Conservation (phyloP, 345 rosid species). For the Brassica carinata region DNA sequence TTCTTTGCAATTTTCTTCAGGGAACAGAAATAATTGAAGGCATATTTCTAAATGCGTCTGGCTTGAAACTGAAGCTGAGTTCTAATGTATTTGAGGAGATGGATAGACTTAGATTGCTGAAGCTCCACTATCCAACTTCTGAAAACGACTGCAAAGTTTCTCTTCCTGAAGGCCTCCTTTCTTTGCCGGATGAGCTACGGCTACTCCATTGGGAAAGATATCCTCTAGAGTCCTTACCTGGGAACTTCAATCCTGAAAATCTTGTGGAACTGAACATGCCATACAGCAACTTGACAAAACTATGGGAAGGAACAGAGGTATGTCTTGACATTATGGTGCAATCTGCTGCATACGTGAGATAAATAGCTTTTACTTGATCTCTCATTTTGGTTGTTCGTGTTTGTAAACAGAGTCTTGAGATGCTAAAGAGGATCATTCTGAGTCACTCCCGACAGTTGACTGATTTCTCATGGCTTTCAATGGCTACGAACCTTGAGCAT, state of each 20-base stretch:
- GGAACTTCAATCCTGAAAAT: slow-evolving; percentile 10
- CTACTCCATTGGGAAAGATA: slow-evolving; percentile 33
- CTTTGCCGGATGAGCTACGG: slow-evolving; percentile 29
- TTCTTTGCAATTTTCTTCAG: slow-evolving; percentile 15
- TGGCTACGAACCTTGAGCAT: slow-evolving; percentile 21
- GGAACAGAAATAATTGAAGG: slow-evolving; percentile 37
- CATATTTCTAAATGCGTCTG: slow-evolving; percentile 20
- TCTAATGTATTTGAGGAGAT: slow-evolving; percentile 24
- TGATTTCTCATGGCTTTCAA: slow-evolving; percentile 19
- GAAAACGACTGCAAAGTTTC: not conserved
- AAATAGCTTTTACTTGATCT: not conserved
- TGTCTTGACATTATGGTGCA: not conserved
- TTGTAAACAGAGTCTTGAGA: slow-evolving; percentile 28
- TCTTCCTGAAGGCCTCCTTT: not conserved
- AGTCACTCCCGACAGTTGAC: slow-evolving; percentile 22
- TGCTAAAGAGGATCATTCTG: slow-evolving; percentile 18
- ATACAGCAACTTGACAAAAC: slow-evolving; percentile 10
- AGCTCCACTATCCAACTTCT: not conserved
- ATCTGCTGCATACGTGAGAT: not conserved
- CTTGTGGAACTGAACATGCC: slow-evolving; percentile 35
- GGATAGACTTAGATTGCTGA: slow-evolving; percentile 31
- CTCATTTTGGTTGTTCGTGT: slow-evolving; percentile 11
- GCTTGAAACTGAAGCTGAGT: slow-evolving; percentile 3
- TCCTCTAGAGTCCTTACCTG: slow-evolving; percentile 35
- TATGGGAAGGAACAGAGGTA: slow-evolving; percentile 39